These are phyloP conservation scores for Mucor ambiguus DNA, from an alignment of 371 early-diverging fungal genomes.

Conservation along the genomic window DNA sequence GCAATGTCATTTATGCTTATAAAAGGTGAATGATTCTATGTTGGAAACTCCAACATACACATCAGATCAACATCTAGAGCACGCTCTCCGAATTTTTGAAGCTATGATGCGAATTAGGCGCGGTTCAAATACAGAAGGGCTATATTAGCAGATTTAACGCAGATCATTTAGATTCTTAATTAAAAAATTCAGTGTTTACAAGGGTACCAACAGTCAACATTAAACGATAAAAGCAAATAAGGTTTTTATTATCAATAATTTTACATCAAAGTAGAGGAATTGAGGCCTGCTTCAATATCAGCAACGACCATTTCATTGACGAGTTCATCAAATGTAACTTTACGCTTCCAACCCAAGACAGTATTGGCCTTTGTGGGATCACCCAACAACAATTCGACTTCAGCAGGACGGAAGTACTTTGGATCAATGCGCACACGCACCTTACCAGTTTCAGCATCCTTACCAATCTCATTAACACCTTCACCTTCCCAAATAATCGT, in stretches of 20 bases:
- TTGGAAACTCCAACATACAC: no score
- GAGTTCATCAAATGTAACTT: constrained; percentile 71
- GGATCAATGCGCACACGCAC: constrained; percentile 76
- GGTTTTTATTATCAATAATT: no score
- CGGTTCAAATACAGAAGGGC: no score
- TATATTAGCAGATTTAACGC: not conserved
- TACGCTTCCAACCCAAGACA: constrained; percentile 71
- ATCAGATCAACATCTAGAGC: no score
- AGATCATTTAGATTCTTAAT: not conserved
- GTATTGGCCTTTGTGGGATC: constrained; percentile 79
- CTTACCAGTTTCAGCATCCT: constrained; percentile 65
- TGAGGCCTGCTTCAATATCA: constrained; percentile 61
- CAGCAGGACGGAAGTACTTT: constrained; percentile 85
- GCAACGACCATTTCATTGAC: constrained; percentile 75
- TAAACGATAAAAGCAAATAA: no score
- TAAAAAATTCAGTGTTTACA: not conserved
- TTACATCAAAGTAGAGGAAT: constrained; percentile 33
- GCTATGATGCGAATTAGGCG: no score
- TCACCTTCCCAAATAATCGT: constrained; percentile 81
- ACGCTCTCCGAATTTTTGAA: no score
- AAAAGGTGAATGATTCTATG: no score
- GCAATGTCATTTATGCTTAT: no score
- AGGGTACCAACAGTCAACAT: no score
- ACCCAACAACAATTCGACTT: constrained; percentile 82
- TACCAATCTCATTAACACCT: constrained; percentile 75